Evolutionary conservation across 495 filamentous ascomycete genomes (phyloP), one percentile per base, ranked within the genome.

Genomic region (Daldinia grandis): DNA sequence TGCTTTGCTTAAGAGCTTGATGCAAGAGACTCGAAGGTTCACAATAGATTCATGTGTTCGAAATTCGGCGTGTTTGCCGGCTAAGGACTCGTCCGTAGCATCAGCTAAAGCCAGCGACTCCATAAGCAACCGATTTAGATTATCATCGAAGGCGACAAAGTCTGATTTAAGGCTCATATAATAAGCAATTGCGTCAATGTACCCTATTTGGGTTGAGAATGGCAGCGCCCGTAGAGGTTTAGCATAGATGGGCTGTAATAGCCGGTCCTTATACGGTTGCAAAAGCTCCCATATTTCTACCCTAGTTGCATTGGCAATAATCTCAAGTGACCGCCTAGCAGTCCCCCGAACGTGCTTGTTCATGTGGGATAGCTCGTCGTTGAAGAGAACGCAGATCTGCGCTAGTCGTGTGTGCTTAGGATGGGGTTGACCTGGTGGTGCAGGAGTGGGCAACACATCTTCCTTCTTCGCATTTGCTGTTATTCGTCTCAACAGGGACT

Each of bases 141-240:
- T 87, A 49, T 98, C 94, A 73, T 97, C 94, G 76, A 98, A 97
- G 14, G 89, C 86, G 21, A 98, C 86, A 58, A 98, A 93, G 59
- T 94, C 90, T 47, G 91, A 88, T 70, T 95, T 92, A 28, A 98
- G 82, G 27, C 90, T 88, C 79, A 99, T 85, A 78, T 93, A 96
- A 78, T 94, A 98, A 0, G 92, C 95, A 70, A 99, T 93, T 5
- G 94, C 96, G 78, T 98, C 95, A 70, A 99, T 97, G 76, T 95
- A 98, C 9, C 95, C 96, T 74, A 99, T 98, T 78, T 99, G 96
- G 2, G 90, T 92, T 4, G 91, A 84, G 75, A 98, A 98, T 1
- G 95, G 94, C 58, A 99, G 80, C 2, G 96, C 96, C 56, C 96
- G 87, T 25, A 99, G 78, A 28, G 96, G 96, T 80, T 99, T 99